Evolutionary conservation across 768 basidiomycete genomes (phyloP), one percentile per base, ranked within the genome.

Genomic region (Amanita brunnescens): DNA sequence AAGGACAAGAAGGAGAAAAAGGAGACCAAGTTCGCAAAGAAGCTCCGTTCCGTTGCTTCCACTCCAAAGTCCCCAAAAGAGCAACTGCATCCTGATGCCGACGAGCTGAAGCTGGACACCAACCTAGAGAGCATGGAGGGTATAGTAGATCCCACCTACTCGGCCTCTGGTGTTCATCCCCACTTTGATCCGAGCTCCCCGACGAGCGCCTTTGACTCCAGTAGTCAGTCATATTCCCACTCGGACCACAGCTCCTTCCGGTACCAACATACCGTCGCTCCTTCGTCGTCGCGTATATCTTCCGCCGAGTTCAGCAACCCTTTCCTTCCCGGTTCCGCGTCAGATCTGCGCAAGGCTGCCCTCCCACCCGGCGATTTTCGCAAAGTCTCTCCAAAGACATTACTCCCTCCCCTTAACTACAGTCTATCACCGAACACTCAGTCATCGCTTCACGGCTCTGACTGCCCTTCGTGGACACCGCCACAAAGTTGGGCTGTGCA

Each of bases 401-500:
- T 68, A 24, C 39, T 60, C 23, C 58, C 65, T 21, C 56, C 55
- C 26, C 45, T 34, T 43, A 54, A 30, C 20, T 33, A 50, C 30
- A n/a, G 39, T 56, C 6, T 49, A 48, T 50, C 46, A 44, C 12
- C 47, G 47, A 20, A 51, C 58, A 18, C 26, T 1, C n/a, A 10
- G 32, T 16, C 26, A 32, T 24, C 9, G 34, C 18, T 16, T 41
- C 14, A 45, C 29, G 16, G 47, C 24, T 26, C 55, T n/a, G 29
- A 63, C 44, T 55, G 69, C 56, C 60, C 70, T 32, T 62, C 65
- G 18, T 91, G 88, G 88, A 77, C 66, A 2, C 70, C 88, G 5
- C 88, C 88, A 1, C 78, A 89, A 59, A 87, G 85, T 50, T 90
- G 88, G 87, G 83, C 74, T 1, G 83, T 87, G 12, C 76, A 78